Evolutionary conservation across 768 basidiomycete genomes (phyloP), one percentile per base, ranked within the genome.

Genomic region (Tephrocybe sp.): DNA sequence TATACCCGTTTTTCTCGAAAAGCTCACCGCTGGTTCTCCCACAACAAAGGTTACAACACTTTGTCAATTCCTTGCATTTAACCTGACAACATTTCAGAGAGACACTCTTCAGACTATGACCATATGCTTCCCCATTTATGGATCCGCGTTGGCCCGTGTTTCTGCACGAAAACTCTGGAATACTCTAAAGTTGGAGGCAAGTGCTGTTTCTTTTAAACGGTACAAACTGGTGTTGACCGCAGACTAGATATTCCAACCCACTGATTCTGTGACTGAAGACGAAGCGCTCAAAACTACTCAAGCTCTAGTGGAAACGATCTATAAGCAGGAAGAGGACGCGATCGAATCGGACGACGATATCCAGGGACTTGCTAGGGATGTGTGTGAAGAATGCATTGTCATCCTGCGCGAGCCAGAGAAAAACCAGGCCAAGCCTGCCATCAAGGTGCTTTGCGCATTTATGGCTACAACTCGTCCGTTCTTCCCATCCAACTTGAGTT

Each of bases 371-470:
- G 86, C 86, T 13, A 79, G 77, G 55, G 84, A 87, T 38, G 85
- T 89, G 0, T 88, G 87, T 54, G 79, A 83, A 49, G 91, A 97
- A 62, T 94, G 91, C 59, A 74, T 93, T 7, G 75, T 78, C 19
- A 82, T 89, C 49, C 68, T 98, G 38, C 79, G 83, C 38, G 91
- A 97, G 62, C 93, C 96, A 0, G 97, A 98, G 66, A 98, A 98
- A 71, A 87, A 81, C 63, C 89, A 93, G 64, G 93, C 95, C 1
- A 84, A 84, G 62, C 84, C 90, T 35, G 94, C 93, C 1, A 87
- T 87, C 40, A 92, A 90, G 64, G 80, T 93, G 30, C 68, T 98
- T 30, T 86, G 87, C 55, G 79, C 83, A 1, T 81, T 93, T 57
- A 77, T 91, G 66, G 70, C 78, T n/a, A 87, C 86, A 11, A 88